phyloP scores from a whole-genome alignment of 495 filamentous ascomycete species.

The Hapsidospora chrysogenum region DNA sequence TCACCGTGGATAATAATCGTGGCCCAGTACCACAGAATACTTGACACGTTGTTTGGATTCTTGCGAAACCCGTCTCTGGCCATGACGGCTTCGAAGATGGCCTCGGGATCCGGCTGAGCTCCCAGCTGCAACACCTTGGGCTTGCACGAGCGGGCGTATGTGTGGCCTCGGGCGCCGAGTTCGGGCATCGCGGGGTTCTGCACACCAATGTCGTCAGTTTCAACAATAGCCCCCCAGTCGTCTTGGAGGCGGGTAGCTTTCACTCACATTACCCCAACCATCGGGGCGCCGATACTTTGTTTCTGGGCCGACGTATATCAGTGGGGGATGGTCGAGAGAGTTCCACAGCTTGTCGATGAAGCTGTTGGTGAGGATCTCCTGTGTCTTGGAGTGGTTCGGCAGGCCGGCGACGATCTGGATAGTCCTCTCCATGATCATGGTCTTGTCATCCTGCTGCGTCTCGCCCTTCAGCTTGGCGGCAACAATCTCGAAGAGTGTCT shows the following conservation, averaged over 20 bases:
- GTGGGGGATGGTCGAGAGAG: slow-evolving; percentile 37
- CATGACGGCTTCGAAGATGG: slow-evolving; percentile 59
- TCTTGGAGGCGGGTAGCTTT: too few relatives aligned
- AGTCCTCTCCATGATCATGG: slow-evolving; percentile 61
- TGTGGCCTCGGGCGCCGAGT: slow-evolving; percentile 25
- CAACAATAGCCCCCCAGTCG: neutral
- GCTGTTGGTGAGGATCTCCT: slow-evolving; percentile 46
- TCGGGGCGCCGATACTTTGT: slow-evolving; percentile 54
- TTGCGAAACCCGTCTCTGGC: slow-evolving; percentile 26
- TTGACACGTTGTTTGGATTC: slow-evolving; percentile 60
- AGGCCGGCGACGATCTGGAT: slow-evolving; percentile 58
- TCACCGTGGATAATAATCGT: slow-evolving; percentile 72
- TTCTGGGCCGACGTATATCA: slow-evolving; percentile 44
- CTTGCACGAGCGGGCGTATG: slow-evolving; percentile 59
- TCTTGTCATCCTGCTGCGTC: slow-evolving; percentile 55
- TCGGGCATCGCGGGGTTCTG: slow-evolving; percentile 26
- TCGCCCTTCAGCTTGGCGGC: slow-evolving; percentile 26
- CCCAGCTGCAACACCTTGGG: slow-evolving; percentile 45
- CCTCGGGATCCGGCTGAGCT: slow-evolving; percentile 54
- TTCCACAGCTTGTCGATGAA: slow-evolving; percentile 60
- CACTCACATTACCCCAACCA: slow-evolving; percentile 43
- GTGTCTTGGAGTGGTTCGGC: slow-evolving; percentile 41
- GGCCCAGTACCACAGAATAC: slow-evolving; percentile 77
- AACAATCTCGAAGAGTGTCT: slow-evolving; percentile 19
- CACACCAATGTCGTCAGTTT: too few relatives aligned